Evolutionary conservation across 2,329 filamentous ascomycete genomes (phyloP).

Genomic region (Pseudopithomyces chartarum): DNA sequence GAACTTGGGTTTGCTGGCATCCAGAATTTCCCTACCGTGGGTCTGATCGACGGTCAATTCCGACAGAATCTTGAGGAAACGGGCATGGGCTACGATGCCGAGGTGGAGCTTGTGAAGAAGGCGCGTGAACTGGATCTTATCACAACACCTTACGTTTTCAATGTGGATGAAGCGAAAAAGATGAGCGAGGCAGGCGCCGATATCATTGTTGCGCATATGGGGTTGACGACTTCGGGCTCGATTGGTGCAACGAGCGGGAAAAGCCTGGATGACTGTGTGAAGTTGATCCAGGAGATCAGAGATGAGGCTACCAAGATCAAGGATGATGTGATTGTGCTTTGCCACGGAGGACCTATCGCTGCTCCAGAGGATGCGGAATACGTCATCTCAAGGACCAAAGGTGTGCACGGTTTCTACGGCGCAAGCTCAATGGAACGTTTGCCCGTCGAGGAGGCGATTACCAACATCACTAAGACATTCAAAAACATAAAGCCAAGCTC

Average conservation of each 20-base stretch:
- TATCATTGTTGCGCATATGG: constrained; percentile 71
- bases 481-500: constrained; percentile 45
- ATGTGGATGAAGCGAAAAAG: constrained; percentile 61
- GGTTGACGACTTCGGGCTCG: constrained; percentile 66
- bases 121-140: constrained; percentile 65
- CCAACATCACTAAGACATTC: constrained; percentile 60
- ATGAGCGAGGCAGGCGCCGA: constrained; percentile 72
- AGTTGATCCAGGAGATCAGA: constrained; percentile 65
- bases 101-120: constrained; percentile 69
- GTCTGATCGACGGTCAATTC: constrained; percentile 71
- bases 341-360: constrained; percentile 72
- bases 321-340: constrained; percentile 67
- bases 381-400: constrained; percentile 63
- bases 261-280: constrained; percentile 67
- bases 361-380: constrained; percentile 67
- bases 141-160: constrained; percentile 74
- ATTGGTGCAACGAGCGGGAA: constrained; percentile 68
- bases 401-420: constrained; percentile 74
- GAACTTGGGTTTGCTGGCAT: constrained; percentile 70
- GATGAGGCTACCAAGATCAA: constrained; percentile 64
- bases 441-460: constrained; percentile 70
- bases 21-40: constrained; percentile 76
- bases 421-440: constrained; percentile 73
- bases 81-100: constrained; percentile 69
- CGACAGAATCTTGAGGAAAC: constrained; percentile 72